Conservation (phyloP, 2,329 filamentous ascomycete genomes). For the Fusarium clavum region DNA sequence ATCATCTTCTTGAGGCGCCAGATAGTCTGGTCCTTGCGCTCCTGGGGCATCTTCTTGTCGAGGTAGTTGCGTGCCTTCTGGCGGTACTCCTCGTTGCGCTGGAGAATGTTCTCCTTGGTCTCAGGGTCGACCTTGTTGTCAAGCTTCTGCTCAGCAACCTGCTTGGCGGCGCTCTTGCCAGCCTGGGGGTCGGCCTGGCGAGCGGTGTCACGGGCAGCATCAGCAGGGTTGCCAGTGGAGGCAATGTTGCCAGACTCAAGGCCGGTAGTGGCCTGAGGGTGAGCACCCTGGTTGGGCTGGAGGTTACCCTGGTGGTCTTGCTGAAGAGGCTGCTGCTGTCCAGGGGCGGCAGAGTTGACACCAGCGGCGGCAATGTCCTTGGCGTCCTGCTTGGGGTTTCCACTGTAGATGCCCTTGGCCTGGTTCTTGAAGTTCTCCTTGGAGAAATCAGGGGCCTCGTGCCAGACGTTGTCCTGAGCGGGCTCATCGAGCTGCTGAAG, state of each 20-base stretch:
- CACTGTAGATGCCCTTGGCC: conserved; percentile 70
- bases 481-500: conserved; percentile 83
- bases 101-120: conserved; percentile 62
- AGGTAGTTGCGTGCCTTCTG: conserved; percentile 77
- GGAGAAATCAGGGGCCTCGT: conserved; percentile 83
- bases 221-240: conserved; percentile 6
- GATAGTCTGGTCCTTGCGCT: conserved; percentile 91
- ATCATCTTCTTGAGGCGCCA: conserved; percentile 98
- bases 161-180: conserved; percentile 49
- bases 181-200: conserved; percentile 58
- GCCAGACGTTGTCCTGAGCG: conserved; percentile 93
- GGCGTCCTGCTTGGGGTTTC: conserved; percentile 67
- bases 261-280: conserved; percentile 60
- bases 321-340: conserved; percentile 48
- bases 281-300: conserved; percentile 6
- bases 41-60: conserved; percentile 86
- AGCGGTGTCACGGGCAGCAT: conserved; percentile 23
- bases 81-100: conserved; percentile 58
- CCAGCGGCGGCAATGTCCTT: conserved; percentile 70
- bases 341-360: conserved; percentile 62
- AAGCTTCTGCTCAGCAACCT: conserved; percentile 67
- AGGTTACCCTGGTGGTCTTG: conserved; percentile 25
- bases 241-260: conserved; percentile 32
- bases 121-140: conserved; percentile 75
- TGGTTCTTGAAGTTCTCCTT: conserved; percentile 77